Conservation (phyloP, 306 rosid genomes). For the Boehmeria nivea region DNA sequence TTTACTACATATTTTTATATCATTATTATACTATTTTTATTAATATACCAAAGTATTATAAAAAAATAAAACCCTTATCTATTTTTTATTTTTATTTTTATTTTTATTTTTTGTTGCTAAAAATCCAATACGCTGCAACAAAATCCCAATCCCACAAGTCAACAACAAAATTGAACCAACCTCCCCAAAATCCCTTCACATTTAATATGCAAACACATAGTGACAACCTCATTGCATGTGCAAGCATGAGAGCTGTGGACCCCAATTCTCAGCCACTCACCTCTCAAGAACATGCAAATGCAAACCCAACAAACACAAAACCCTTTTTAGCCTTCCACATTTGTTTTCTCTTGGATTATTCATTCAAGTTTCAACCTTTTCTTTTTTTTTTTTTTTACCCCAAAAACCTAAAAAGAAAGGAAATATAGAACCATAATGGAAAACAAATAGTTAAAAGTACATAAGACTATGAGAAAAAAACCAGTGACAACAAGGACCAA, state of each 20-base stretch:
- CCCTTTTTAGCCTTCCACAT: background rate
- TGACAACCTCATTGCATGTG: constrained; percentile 20
- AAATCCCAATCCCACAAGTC: background rate
- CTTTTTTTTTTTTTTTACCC: too few species aligned
- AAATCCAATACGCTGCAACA: background rate
- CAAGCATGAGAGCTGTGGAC: constrained; percentile 17
- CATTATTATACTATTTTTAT: too few species aligned
- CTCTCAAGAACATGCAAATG: constrained; percentile 21
- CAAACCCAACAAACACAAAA: background rate
- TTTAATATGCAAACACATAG: constrained; percentile 4
- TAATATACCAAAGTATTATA: too few species aligned
- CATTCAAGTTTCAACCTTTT: background rate
- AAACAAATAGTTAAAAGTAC: too few species aligned
- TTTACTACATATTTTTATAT: too few species aligned
- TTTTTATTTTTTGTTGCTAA: background rate
- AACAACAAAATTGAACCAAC: constrained; percentile 12
- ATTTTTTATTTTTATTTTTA: background rate
- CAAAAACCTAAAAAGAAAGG: background rate
- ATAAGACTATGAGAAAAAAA: too few species aligned
- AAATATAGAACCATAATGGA: background rate
- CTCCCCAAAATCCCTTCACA: background rate
- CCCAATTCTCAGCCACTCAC: constrained; percentile 19
- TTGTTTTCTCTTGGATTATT: background rate
- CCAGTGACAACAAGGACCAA: too few species aligned
- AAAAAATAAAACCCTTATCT: background rate